phyloP scores from a whole-genome alignment of 2,329 filamentous ascomycete species.

The Aspergillus sp. region DNA sequence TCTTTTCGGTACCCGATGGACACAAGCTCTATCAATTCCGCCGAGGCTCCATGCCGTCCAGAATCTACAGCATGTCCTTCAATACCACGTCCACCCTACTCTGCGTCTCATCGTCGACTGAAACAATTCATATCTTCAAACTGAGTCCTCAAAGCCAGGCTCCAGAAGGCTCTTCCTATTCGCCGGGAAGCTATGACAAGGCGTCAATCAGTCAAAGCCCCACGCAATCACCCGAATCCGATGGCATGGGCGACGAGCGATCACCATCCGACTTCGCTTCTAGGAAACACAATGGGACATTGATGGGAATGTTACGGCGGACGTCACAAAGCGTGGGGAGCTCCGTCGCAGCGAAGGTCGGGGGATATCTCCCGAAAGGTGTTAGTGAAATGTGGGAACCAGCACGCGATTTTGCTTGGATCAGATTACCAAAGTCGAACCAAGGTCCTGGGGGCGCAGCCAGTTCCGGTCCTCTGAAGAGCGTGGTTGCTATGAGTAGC shows the following conservation, averaged over 20 bases:
- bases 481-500: conserved; percentile 95
- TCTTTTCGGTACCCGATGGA: conserved; percentile 85
- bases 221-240: conserved; percentile 22
- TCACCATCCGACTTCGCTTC: conserved; percentile 28
- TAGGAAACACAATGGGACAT: conserved; percentile 60
- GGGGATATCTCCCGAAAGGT: conserved; percentile 84
- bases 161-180: conserved; percentile 21
- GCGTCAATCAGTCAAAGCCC: conserved; percentile 20
- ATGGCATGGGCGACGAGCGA: conserved; percentile 24
- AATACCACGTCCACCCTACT: conserved; percentile 89
- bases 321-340: conserved; percentile 92
- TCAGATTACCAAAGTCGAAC: conserved; percentile 70
- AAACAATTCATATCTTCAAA: conserved; percentile 95
- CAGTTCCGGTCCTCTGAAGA: conserved; percentile 58
- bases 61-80: conserved; percentile 98
- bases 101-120: conserved; percentile 91
- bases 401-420: conserved; percentile 87
- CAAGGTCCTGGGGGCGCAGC: conserved; percentile 30
- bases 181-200: conserved; percentile 18
- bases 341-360: conserved; percentile 79
- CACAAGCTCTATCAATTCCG: conserved; percentile 95
- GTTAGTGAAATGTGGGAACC: conserved; percentile 99
- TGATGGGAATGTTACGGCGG: conserved; percentile 84
- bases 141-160: conserved; percentile 45
- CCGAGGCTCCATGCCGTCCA: conserved; percentile 87